A percentile compares a stretch with the other conserved stretches of the same genome.
Conservation (phyloP, 805 yeast species). For the Henningerozyma blattae region DNA sequence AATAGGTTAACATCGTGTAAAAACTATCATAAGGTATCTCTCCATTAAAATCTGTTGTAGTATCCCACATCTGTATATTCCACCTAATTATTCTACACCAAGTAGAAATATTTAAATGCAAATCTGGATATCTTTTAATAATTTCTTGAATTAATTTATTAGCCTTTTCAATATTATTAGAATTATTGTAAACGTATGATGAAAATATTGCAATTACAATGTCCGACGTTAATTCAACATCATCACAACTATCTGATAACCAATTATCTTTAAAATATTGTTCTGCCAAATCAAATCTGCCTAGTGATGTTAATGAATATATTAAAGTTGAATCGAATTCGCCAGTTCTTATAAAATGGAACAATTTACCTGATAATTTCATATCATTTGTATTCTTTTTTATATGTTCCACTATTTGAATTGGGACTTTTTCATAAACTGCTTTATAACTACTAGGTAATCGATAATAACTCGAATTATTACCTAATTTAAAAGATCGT, state of each 20-base stretch:
- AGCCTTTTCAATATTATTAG: conserved; percentile 7
- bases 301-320: conserved; percentile 15
- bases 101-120: conserved; percentile 11
- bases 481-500: background rate
- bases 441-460: conserved; percentile 5
- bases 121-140: conserved; percentile 10
- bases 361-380: too few species aligned
- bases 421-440: conserved; percentile 9
- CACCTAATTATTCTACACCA: conserved; percentile 18
- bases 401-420: conserved; percentile 5
- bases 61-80: conserved; percentile 9
- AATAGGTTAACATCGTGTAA: conserved; percentile 17
- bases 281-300: conserved; percentile 9
- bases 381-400: conserved; percentile 2
- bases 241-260: conserved; percentile 2
- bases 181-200: conserved; percentile 10
- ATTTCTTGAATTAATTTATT: conserved; percentile 10
- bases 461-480: background rate
- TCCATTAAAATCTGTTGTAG: conserved; percentile 8
- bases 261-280: conserved; percentile 11
- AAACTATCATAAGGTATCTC: conserved; percentile 11
- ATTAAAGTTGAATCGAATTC: conserved; percentile 15
- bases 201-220: conserved; percentile 13
- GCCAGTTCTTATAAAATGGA: too few species aligned
- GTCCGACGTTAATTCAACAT: conserved; percentile 3